A percentile compares a stretch with the other conserved stretches of the same genome.
Evolutionary conservation across 177 flowering plant species (phyloP).

Genomic region (Vitis hybrid): DNA sequence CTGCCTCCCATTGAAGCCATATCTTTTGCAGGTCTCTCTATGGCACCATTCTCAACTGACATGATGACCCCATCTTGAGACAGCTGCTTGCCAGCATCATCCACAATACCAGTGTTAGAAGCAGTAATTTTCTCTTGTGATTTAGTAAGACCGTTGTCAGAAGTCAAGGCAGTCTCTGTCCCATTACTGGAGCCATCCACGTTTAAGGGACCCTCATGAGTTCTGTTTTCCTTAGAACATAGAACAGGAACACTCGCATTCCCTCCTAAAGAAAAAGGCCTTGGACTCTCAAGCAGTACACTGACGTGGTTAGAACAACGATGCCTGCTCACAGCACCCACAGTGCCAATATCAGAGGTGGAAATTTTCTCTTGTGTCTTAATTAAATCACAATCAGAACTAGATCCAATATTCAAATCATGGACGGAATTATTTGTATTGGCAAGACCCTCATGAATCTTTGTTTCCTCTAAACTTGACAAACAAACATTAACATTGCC

Average conservation of each 20-base stretch:
- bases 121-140: not conserved
- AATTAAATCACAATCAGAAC: not conserved
- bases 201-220: not conserved
- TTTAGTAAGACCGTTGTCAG: conserved; percentile 2
- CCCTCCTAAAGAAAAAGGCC: not conserved
- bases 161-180: not conserved
- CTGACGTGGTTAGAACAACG: conserved; percentile 2
- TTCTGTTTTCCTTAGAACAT: conserved; percentile 10
- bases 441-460: not conserved
- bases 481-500: conserved; percentile 1
- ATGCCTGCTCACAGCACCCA: conserved; percentile 10
- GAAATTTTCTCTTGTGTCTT: conserved; percentile 1
- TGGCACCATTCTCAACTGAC: conserved; percentile 7
- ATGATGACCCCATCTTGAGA: not conserved
- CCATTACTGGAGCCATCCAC: conserved; percentile 6
- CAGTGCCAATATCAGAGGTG: not conserved
- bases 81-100: conserved; percentile 8
- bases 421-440: not conserved
- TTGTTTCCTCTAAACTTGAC: conserved; percentile 10
- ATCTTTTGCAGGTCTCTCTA: conserved; percentile 3
- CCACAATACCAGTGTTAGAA: not conserved
- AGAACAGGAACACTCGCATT: not conserved
- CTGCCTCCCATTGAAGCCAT: not conserved
- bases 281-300: conserved; percentile 1
- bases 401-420: not conserved